phyloP scores from a whole-genome alignment of 257 asterid genomes.

The Solanum phureja region DNA sequence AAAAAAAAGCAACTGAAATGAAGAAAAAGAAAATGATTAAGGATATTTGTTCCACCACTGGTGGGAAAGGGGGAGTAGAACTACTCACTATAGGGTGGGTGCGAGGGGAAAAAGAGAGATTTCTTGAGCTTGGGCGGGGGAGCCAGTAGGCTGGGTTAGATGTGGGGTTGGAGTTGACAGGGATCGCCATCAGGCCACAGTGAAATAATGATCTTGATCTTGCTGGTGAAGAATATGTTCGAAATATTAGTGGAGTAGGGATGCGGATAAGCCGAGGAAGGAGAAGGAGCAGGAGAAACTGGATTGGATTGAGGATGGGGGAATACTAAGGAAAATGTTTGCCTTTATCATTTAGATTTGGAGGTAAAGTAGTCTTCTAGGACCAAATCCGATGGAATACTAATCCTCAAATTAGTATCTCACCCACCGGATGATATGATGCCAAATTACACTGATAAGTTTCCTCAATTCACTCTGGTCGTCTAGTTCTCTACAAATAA shows the following conservation, averaged over 20 bases:
- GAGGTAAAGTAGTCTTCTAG: background rate
- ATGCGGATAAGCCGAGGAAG: background rate
- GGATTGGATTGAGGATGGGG: background rate
- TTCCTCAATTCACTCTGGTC: background rate
- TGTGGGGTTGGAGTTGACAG: background rate
- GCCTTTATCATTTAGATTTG: background rate
- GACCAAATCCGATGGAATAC: background rate
- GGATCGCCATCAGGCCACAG: background rate
- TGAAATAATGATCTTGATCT: background rate
- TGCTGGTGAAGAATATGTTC: background rate
- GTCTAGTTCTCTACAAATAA: background rate
- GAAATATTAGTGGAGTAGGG: background rate
- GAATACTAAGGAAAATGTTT: background rate
- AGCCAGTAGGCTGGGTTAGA: background rate
- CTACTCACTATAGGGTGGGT: background rate
- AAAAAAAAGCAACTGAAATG: background rate
- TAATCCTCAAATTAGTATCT: background rate
- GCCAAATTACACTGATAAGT: background rate
- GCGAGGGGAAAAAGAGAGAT: background rate
- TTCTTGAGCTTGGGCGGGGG: background rate
- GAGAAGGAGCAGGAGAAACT: background rate
- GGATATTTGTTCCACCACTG: background rate
- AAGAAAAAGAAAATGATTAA: background rate
- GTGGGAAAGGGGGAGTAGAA: background rate
- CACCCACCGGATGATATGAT: background rate